These are phyloP conservation scores for Mallotus japonicus DNA, from an alignment of 441 rosid genomes.

Conservation along the genomic window DNA sequence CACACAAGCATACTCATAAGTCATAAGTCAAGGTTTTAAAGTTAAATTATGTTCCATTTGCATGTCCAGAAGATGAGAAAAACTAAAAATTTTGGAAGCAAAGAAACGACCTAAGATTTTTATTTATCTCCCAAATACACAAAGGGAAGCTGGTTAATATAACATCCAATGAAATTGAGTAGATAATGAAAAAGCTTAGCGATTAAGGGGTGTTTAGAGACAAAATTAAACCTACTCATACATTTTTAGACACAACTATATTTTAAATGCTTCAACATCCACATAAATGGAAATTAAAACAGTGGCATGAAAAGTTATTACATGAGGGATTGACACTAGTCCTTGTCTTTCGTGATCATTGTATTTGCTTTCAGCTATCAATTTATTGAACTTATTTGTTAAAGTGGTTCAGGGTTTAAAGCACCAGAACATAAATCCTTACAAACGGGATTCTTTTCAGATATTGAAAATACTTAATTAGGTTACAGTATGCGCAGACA, in stretches of 20 bases:
- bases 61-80: not conserved
- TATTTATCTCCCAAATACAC: not conserved
- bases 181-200: not conserved
- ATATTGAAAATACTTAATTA: not conserved
- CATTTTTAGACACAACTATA: not conserved
- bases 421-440: not conserved
- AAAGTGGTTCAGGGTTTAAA: not conserved
- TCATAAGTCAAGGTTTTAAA: not conserved
- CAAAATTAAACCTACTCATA: not conserved
- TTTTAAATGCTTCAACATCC: not conserved
- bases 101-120: not conserved
- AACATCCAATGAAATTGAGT: not conserved
- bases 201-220: not conserved
- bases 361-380: conserved; percentile 4
- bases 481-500: not conserved
- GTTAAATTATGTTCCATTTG: conserved; percentile 1
- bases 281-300: not conserved
- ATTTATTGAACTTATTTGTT: not conserved
- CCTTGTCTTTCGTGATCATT: not conserved
- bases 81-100: not conserved
- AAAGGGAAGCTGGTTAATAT: not conserved
- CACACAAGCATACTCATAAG: conserved; percentile 10
- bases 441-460: not conserved
- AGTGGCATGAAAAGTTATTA: not conserved
- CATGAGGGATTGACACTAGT: not conserved